Base-by-base conservation (phyloP, 345 rosid genomes). In the Gossypium thurberi region DNA sequence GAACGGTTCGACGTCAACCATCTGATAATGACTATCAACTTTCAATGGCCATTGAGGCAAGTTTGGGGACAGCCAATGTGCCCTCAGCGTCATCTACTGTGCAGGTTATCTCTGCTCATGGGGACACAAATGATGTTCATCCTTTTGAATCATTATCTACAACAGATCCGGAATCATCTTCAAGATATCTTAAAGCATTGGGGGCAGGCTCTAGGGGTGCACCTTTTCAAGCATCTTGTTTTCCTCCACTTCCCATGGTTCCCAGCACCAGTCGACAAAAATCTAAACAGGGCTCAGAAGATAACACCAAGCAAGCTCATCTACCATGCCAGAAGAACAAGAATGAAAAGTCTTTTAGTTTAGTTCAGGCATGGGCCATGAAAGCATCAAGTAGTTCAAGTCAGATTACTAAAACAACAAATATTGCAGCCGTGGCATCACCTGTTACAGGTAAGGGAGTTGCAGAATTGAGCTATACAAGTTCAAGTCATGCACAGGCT, bases 1-100 rank as follows among this genome's bases (percentile, higher is more conserved):
- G 26, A 55, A 55, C 59, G 3, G 20, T 20, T 55, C 59, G 25
- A 3, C 6, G 26, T 2, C 11, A 55, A 7, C 25, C 59, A 55
- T 55, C 59, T 20, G 59, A 20, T 55, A 55, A 55, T 55, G 59
- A 55, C 25, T 20, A 55, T 20, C 26, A 55, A 18, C 59, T 20
- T 55, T 55, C 59, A 8, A 8, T 55, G 59, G 59, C 59, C 59
- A 55, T 55, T 55, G 14, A 20, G 26, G 59, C 59, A 55, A 55
- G 59, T 20, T 55, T 55, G 59, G 26, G 12, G 59, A 55, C 21
- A 20, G 26, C 59, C 21, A 37, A 77, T 71, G 86, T 81, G 78
- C 85, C 75, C 42, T 70, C 84, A 59, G 60, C 84, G 66, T 77
- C 85, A 56, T 73, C 94, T 52, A 78, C 76, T 71, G 76, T 81